Base-by-base conservation (phyloP, 2,329 filamentous ascomycete species). In the Penicillium aurantiogriseum region DNA sequence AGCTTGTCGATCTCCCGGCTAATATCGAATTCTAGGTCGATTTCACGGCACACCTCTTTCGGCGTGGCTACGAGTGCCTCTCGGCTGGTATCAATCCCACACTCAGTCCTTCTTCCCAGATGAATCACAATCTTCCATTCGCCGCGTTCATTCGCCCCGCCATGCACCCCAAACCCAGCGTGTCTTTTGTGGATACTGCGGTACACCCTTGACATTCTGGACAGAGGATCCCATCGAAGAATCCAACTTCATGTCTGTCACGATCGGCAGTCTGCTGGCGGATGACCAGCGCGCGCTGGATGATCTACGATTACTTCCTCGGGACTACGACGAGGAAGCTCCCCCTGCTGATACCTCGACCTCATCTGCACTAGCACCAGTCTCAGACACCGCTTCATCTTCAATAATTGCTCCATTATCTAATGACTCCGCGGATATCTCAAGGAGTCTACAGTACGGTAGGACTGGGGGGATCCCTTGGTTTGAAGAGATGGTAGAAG, bases 161-260 rank as follows among this genome's bases (percentile, higher is more conserved):
- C 76, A 80, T 64, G 82, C 83, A 51, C 80, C 81, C 51, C 77
- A 83, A 66, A 80, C 84, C 1, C 86, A 88, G 71, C 86, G 90
- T 49, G 85, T 91, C 64, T 97, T 97, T 75, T 97, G 92, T 76
- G 92, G 92, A 25, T 95, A 89, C 77, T 96, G 92, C 72, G 92
- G 92, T 51, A 96, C 92, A 0, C 89, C 90, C 13, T 79, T 97
- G 53, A 88, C 88, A 0, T 91, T 88, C 66, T 96, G 91, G 91
- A 88, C 86, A 46, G 92, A 96, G 73, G 76, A 84, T 25, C 88
- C 89, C 0, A 77, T 75, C 0, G 80, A 80, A 51, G 90, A 94
- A 71, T 88, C 88, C 13, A 86, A 92, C 8, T 93, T 84, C 70
- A 91, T 97, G 76, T 87, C 86, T 58, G 79, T 96, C 56, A 89